Evolutionary conservation across 345 rosid genomes (phyloP).

Genomic region (Populus tremula): DNA sequence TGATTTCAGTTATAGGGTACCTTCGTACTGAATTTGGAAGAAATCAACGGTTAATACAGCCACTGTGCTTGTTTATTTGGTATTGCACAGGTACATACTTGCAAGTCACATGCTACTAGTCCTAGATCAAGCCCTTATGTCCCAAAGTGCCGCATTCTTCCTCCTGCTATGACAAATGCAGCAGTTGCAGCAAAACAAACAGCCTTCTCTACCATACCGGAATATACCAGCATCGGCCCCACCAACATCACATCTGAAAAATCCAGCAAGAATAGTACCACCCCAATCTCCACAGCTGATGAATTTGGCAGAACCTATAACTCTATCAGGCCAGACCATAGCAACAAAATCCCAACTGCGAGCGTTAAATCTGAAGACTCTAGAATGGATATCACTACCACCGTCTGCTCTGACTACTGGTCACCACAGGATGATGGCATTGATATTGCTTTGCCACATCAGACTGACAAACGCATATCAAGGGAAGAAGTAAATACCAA

Average conservation of each 20-base stretch:
- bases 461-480: conserved; percentile 17
- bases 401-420: conserved; percentile 35
- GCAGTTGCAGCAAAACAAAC: conserved; percentile 13
- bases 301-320: conserved; percentile 1
- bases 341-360: not conserved
- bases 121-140: conserved; percentile 21
- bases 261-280: conserved; percentile 7
- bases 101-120: conserved; percentile 23
- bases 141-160: conserved; percentile 25
- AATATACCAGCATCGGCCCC: conserved; percentile 1
- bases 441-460: conserved; percentile 37
- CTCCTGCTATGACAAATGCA: conserved; percentile 11
- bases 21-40: not conserved
- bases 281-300: not conserved
- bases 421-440: conserved; percentile 69
- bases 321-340: not conserved
- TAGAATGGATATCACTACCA: not conserved
- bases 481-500: conserved; percentile 29
- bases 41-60: conserved; percentile 1
- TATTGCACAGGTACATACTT: conserved; percentile 21
- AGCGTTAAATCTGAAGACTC: not conserved
- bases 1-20: not conserved
- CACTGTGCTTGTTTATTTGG: conserved; percentile 10
- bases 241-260: conserved; percentile 5
- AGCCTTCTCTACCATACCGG: conserved; percentile 9